Conservation (phyloP, 75 land plant species). For the Ceratopteris richardii region DNA sequence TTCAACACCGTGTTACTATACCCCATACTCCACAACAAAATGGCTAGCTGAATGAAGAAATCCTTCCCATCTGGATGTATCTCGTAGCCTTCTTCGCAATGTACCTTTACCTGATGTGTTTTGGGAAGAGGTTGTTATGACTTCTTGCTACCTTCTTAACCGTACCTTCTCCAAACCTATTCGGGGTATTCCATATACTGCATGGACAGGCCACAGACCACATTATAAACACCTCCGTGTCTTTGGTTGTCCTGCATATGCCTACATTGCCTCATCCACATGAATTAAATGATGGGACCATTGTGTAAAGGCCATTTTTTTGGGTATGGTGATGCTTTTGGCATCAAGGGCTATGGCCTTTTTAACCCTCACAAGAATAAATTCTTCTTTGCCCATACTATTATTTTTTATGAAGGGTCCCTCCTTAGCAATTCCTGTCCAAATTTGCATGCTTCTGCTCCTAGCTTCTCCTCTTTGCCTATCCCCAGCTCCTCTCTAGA, state of each 20-base stretch:
- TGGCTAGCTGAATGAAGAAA: background rate
- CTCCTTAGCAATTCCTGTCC: too few species aligned
- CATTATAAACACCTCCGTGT: background rate
- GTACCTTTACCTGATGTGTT: constrained; percentile 3
- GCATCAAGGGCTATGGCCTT: background rate
- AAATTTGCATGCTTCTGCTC: too few species aligned
- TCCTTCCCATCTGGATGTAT: constrained; percentile 4
- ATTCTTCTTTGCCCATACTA: background rate
- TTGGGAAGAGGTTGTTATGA: constrained; percentile 12
- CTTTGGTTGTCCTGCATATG: background rate
- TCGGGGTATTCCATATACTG: background rate
- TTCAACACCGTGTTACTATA: background rate
- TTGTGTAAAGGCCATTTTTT: background rate
- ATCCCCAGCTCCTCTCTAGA: too few species aligned
- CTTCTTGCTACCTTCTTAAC: constrained; percentile 5
- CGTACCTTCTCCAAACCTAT: background rate
- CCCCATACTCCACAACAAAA: constrained; percentile 6
- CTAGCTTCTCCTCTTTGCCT: too few species aligned
- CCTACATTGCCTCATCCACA: background rate
- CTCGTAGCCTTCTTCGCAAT: background rate
- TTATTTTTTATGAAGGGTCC: background rate
- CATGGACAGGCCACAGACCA: constrained; percentile 9
- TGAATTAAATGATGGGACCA: background rate
- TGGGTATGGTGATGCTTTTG: background rate
- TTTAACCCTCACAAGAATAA: background rate